phyloP scores from a whole-genome alignment of 495 filamentous ascomycete species.

The Penicillium pulvis region DNA sequence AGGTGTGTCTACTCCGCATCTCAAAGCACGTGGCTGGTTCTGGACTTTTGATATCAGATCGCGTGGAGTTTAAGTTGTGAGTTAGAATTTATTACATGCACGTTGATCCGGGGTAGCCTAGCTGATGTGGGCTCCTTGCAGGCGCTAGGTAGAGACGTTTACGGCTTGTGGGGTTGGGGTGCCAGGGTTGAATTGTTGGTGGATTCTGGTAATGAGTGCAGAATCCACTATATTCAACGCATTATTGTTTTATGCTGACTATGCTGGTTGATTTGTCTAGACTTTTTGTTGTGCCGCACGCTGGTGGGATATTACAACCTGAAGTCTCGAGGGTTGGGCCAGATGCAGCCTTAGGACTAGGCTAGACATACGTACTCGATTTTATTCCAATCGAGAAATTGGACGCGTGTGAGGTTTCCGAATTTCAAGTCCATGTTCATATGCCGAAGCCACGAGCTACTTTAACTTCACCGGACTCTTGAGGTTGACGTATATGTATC shows the following conservation, averaged over 20 bases:
- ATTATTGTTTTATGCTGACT: neutral
- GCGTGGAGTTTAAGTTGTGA: neutral
- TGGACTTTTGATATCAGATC: neutral
- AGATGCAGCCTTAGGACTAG: too few species aligned
- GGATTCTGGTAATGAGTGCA: neutral
- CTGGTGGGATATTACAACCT: too few species aligned
- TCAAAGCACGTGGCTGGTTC: neutral
- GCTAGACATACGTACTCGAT: too few species aligned
- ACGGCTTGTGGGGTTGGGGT: neutral
- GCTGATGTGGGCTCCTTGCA: neutral
- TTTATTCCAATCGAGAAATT: too few species aligned
- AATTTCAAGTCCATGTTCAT: too few species aligned
- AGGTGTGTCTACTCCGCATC: neutral
- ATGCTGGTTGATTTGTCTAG: too few species aligned
- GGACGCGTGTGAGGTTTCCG: too few species aligned
- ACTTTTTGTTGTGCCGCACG: too few species aligned
- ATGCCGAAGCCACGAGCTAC: too few species aligned
- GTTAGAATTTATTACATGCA: neutral
- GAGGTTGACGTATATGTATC: too few species aligned
- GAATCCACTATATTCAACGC: neutral
- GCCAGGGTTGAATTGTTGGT: neutral
- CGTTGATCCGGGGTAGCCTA: neutral
- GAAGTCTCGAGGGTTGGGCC: too few species aligned
- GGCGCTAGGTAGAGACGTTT: neutral
- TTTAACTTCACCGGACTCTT: too few species aligned